Percentiles rank a stretch among this genome's conserved stretches.
These are phyloP conservation scores for Yamadazyma phyllophila DNA, from an alignment of 805 yeast species.

Conservation along the genomic window DNA sequence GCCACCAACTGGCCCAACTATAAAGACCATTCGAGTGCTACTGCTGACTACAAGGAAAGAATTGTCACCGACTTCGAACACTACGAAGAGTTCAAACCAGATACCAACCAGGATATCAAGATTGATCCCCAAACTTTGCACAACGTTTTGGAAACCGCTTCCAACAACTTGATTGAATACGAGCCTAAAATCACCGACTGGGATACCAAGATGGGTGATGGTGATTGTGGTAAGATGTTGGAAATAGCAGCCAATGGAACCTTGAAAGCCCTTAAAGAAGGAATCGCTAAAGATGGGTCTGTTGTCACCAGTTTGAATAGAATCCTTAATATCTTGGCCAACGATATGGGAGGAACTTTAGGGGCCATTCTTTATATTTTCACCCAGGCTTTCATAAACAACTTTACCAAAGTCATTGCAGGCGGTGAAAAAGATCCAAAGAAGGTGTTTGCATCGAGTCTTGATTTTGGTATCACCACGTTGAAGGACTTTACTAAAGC, in stretches of 20 bases:
- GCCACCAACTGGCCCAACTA: constrained; percentile 31
- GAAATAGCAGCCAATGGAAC: constrained; percentile 32
- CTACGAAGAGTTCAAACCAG: constrained; percentile 19
- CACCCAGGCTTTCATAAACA: constrained; percentile 22
- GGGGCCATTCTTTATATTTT: constrained; percentile 38
- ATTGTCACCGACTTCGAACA: constrained; percentile 24
- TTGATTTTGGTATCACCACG: constrained; percentile 24
- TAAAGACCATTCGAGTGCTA: constrained; percentile 10
- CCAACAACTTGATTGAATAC: constrained; percentile 25
- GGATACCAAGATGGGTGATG: constrained; percentile 46
- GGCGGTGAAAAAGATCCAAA: constrained; percentile 8
- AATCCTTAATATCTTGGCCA: constrained; percentile 26
- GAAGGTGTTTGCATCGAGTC: constrained; percentile 21
- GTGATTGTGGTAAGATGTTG: constrained; percentile 42
- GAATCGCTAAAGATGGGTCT: constrained; percentile 22
- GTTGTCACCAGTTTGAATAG: constrained; percentile 21
- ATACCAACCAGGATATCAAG: constrained; percentile 16
- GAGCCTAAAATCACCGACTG: constrained; percentile 38
- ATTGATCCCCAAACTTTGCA: constrained; percentile 16
- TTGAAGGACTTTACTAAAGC: constrained; percentile 34
- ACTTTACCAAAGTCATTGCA: constrained; percentile 15
- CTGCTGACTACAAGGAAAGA: constrained; percentile 20
- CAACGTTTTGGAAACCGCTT: constrained; percentile 20
- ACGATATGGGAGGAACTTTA: constrained; percentile 40
- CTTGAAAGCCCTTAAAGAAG: constrained; percentile 20